Evolutionary conservation across 1,284 basidiomycete genomes (phyloP).

Genomic region (Neotropicomus parvogracilis): DNA sequence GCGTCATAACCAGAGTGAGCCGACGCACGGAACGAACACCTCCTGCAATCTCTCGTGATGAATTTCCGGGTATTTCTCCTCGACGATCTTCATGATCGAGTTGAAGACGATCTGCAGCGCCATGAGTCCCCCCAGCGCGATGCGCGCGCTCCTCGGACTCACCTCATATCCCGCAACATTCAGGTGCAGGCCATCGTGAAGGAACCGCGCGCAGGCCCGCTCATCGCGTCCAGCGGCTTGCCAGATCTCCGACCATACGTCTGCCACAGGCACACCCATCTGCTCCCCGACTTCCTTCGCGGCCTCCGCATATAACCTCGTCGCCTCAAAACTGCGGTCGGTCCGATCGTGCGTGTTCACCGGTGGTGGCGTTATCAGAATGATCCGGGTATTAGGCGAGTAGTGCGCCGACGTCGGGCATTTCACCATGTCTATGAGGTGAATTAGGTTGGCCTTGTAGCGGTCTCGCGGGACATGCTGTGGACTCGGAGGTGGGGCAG

Average conservation of each 20-base stretch:
- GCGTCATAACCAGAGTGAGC: background rate
- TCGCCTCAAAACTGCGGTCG: slow-evolving; percentile 60
- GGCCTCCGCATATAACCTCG: slow-evolving; percentile 66
- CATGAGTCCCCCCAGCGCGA: slow-evolving; percentile 3
- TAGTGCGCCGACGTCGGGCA: slow-evolving; percentile 61
- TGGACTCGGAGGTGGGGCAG: slow-evolving; percentile 53
- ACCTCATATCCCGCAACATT: slow-evolving; percentile 70
- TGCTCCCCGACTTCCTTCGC: slow-evolving; percentile 58
- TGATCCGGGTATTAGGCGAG: slow-evolving; percentile 70
- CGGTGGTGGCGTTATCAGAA: slow-evolving; percentile 84
- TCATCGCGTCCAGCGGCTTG: slow-evolving; percentile 60
- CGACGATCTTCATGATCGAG: slow-evolving; percentile 56
- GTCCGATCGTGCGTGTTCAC: slow-evolving; percentile 62
- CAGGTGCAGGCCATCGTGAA: slow-evolving; percentile 77
- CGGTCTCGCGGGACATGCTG: slow-evolving; percentile 69
- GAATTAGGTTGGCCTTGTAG: slow-evolving; percentile 64
- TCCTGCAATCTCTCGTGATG: slow-evolving; percentile 54
- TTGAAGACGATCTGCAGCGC: slow-evolving; percentile 60
- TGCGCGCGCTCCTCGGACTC: background rate
- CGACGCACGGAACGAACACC: slow-evolving; percentile 51
- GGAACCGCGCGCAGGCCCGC: slow-evolving; percentile 44
- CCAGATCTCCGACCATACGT: slow-evolving; percentile 69
- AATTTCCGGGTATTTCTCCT: slow-evolving; percentile 62
- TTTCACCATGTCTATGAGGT: slow-evolving; percentile 61
- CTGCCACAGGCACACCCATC: slow-evolving; percentile 57